Base-by-base conservation (phyloP, 1,284 basidiomycete genomes). In the Sporisorium graminicola region DNA sequence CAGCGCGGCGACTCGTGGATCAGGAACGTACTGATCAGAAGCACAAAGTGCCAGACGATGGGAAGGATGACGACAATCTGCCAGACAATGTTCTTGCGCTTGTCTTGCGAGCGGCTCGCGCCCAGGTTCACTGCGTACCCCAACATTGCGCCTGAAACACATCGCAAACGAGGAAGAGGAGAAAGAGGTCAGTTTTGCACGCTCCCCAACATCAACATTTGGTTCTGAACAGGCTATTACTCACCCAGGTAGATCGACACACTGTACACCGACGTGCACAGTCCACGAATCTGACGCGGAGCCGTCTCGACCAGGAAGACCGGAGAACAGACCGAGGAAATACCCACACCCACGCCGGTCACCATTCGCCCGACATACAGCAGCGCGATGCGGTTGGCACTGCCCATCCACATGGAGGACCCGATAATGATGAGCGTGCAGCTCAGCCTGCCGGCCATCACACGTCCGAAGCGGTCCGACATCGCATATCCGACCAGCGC, bases 1-100 rank as follows among this genome's bases (percentile, higher is more conserved):
- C 89, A 94, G 85, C 94, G 92, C 13, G 94, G 93, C 22, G 93
- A 94, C 87, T 91, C 83, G 86, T 91, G 90, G 58, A 89, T 87
- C 63, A 90, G 87, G 47, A 80, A 79, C 60, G 74, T 87, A 79
- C 88, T 86, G 74, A 89, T 37, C 24, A 79, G 58, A 26, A 86
- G 77, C 75, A 90, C 31, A 0, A 46, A 4, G 18, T 71, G 68
- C 57, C 57, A 65, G 13, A 44, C 46, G 22, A 65, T 60, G 42
- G 57, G 57, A 33, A 71, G 37, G 31, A 63, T 24, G 22, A 71
- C 9, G 14, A 58, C 51, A n/a, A 71, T 55, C 43, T 65, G 68
- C 68, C 69, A 65, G 37, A 65, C 22, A 42, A 55, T 50, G 54
- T 64, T 57, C 20, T 56, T 46, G 47, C 35, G 44, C 27, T 22